Conservation (phyloP, 1,139 yeast genomes). For the Protomyces lactucae-debilis region DNA sequence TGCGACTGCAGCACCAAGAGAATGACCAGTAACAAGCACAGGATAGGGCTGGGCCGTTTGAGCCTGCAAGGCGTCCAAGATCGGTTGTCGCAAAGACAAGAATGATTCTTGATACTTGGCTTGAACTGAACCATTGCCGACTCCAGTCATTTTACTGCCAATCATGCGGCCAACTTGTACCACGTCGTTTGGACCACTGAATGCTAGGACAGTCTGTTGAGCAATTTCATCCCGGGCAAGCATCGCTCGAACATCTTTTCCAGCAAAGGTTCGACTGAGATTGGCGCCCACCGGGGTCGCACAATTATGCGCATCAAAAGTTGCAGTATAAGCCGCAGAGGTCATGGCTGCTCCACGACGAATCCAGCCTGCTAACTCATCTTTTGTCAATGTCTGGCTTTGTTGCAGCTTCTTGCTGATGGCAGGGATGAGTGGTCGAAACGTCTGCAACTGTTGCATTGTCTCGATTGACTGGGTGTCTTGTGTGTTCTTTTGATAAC, state of each 20-base stretch:
- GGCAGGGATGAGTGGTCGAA: not conserved
- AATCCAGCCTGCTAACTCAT: conserved; percentile 8
- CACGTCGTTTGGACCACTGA: conserved; percentile 4
- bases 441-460: not conserved
- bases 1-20: conserved; percentile 11
- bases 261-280: not conserved
- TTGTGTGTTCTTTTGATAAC: conserved; percentile 9
- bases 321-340: conserved; percentile 9
- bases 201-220: conserved; percentile 6
- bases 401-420: not conserved
- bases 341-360: conserved; percentile 11
- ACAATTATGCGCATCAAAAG: conserved; percentile 2
- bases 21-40: conserved; percentile 17
- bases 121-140: conserved; percentile 4
- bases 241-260: not conserved
- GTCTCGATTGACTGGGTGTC: conserved; percentile 7
- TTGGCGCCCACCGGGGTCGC: conserved; percentile 15
- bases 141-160: not conserved
- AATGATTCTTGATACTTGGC: conserved; percentile 1
- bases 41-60: not conserved
- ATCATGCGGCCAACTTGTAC: not conserved
- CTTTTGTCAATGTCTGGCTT: not conserved
- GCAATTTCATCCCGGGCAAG: conserved; percentile 15
- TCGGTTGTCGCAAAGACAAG: not conserved
- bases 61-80: conserved; percentile 2